Conservation (phyloP, 148 eudicot genomes). For the Tetragonia tetragonoides region DNA sequence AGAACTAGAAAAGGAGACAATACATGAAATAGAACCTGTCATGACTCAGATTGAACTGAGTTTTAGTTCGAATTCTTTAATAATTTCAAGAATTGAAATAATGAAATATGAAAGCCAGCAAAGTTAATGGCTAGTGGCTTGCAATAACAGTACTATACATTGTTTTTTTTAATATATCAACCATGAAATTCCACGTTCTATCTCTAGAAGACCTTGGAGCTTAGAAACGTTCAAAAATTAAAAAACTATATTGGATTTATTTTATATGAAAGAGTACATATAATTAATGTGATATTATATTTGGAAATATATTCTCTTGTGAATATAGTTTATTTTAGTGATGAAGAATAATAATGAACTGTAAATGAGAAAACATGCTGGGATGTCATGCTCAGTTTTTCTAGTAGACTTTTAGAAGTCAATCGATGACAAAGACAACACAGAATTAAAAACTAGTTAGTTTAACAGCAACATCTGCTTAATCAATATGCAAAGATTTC, state of each 20-base stretch:
- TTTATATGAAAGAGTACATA: too few species aligned
- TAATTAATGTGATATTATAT: too few species aligned
- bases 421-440: too few species aligned
- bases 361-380: constrained; percentile 8
- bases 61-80: not conserved
- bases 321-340: not conserved
- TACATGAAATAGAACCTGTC: not conserved
- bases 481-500: too few species aligned
- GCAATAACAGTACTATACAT: too few species aligned
- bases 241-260: too few species aligned
- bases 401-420: not conserved
- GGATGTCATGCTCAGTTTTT: constrained; percentile 11
- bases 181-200: constrained; percentile 5
- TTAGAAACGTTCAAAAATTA: not conserved
- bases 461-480: too few species aligned
- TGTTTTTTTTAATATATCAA: not conserved
- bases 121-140: not conserved
- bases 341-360: constrained; percentile 15
- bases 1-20: not conserved
- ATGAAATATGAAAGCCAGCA: not conserved
- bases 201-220: not conserved
- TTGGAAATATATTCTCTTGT: not conserved
- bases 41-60: not conserved
- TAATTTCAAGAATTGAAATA: not conserved
- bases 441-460: too few species aligned